These are phyloP conservation scores for Diaporthe destruens DNA, from an alignment of 2,329 filamentous ascomycete species.

Conservation along the genomic window DNA sequence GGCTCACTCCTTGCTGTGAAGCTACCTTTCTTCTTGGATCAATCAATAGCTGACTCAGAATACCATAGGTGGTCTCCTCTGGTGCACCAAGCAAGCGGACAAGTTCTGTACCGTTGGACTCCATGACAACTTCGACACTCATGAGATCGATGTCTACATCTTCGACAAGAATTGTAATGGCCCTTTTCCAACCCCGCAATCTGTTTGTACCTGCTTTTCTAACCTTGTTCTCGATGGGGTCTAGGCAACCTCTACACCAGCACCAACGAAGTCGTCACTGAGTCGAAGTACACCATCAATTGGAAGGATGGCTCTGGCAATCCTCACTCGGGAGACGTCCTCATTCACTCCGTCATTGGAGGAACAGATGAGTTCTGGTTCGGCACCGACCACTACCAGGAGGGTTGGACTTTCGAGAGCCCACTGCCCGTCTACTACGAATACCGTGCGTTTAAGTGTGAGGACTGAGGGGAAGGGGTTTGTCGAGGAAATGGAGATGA, in stretches of 20 bases:
- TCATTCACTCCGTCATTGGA: background rate
- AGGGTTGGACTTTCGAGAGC: constrained; percentile 6
- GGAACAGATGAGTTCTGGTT: constrained; percentile 18
- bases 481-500: background rate
- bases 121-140: constrained; percentile 25
- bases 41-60: no score
- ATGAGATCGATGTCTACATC: constrained; percentile 14
- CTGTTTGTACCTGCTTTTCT: background rate
- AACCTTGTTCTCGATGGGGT: background rate
- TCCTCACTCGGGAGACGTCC: background rate
- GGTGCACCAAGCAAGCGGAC: background rate
- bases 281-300: constrained; percentile 47
- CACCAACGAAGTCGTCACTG: constrained; percentile 54
- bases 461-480: background rate
- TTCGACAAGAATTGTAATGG: constrained; percentile 33
- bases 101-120: constrained; percentile 18
- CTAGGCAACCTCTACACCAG: constrained; percentile 25
- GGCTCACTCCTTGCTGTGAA: no score
- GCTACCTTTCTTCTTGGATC: no score
- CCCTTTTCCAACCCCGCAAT: background rate
- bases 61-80: background rate
- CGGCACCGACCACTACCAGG: background rate
- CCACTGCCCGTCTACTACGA: constrained; percentile 23
- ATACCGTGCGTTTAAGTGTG: constrained; percentile 6
- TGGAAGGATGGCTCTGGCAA: constrained; percentile 1